phyloP scores from a whole-genome alignment of 2,329 filamentous ascomycete genomes.

The Alternaria sp. region DNA sequence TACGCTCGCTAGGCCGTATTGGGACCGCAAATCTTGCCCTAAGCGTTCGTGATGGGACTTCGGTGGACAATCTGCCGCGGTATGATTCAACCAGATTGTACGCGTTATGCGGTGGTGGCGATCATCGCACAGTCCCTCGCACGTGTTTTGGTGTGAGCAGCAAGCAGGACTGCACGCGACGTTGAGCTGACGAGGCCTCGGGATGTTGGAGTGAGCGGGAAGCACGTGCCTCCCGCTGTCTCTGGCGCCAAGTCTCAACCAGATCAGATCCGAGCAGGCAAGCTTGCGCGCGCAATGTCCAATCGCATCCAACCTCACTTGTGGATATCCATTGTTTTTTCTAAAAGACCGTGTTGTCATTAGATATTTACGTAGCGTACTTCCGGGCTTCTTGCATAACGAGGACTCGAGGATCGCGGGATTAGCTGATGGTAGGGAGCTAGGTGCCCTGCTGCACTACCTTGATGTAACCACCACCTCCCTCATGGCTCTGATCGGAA shows the following conservation, averaged over 20 bases:
- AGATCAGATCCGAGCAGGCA: neutral
- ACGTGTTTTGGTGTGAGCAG: conserved; percentile 16
- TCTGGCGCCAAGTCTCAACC: conserved; percentile 11
- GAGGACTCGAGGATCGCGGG: conserved; percentile 8
- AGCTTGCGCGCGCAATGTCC: neutral
- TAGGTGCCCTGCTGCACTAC: conserved; percentile 25
- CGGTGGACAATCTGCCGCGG: conserved; percentile 28
- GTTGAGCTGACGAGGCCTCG: conserved; percentile 7
- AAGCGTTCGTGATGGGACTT: conserved; percentile 24
- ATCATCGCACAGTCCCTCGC: conserved; percentile 10
- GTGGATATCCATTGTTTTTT: neutral
- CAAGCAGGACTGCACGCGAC: conserved; percentile 8
- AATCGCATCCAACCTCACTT: neutral
- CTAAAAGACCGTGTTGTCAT: neutral
- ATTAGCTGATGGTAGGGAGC: conserved; percentile 23
- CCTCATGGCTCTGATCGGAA: conserved; percentile 20
- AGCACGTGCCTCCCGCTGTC: conserved; percentile 21
- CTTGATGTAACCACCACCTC: conserved; percentile 34
- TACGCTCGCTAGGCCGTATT: conserved; percentile 41
- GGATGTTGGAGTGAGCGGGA: conserved; percentile 10
- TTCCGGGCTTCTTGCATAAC: conserved; percentile 4
- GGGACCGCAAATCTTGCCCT: conserved; percentile 20
- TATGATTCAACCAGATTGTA: conserved; percentile 40
- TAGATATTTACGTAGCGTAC: neutral
- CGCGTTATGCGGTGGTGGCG: conserved; percentile 21